phyloP scores from a whole-genome alignment of 169 alveolate species.

The Miamiensis avidus region DNA sequence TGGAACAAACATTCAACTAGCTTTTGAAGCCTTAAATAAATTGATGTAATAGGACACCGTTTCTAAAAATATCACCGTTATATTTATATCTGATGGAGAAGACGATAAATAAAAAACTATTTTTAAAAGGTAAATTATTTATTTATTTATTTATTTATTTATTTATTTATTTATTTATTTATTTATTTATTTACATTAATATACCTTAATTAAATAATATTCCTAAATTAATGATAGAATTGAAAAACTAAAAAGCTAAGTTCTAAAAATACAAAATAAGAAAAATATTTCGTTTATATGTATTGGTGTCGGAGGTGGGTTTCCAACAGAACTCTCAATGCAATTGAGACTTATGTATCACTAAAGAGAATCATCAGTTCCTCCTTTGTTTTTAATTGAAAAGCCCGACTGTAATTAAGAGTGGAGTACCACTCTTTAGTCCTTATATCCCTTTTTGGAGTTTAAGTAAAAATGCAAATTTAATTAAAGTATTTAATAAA shows the following conservation, averaged over 20 bases:
- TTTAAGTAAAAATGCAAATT: no score
- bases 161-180: no score
- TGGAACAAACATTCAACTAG: neutral
- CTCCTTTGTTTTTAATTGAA: neutral
- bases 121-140: no score
- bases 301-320: neutral
- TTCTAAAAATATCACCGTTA: neutral
- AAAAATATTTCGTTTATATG: no score
- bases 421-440: neutral
- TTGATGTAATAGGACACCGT: neutral
- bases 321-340: neutral
- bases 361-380: neutral
- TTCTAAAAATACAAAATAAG: no score
- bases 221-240: no score
- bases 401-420: neutral
- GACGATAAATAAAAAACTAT: neutral
- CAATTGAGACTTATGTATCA: neutral
- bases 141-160: no score
- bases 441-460: no score
- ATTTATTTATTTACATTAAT: no score
- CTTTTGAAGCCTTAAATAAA: no score
- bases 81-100: neutral
- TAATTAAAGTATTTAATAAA: no score
- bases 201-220: no score
- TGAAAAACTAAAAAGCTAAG: neutral